phyloP scores from a whole-genome alignment of 805 yeast genomes.

The Allodekkera sacchari region DNA sequence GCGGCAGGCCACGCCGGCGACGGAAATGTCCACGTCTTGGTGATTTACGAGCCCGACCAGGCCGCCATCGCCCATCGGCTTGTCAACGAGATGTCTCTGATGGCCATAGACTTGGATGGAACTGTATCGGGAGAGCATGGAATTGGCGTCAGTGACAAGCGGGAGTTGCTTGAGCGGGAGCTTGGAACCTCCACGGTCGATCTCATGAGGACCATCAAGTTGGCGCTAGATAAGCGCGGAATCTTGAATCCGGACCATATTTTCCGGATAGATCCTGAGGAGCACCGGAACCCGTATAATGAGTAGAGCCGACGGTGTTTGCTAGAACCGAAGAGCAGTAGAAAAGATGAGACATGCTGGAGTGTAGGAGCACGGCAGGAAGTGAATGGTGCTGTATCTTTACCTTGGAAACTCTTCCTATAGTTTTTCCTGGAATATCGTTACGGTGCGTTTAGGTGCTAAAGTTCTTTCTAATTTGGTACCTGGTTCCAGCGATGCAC shows the following conservation, averaged over 20 bases:
- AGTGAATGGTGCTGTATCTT: too few species aligned
- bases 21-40: constrained; percentile 69
- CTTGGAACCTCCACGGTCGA: constrained; percentile 61
- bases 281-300: constrained; percentile 17
- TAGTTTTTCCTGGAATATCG: too few species aligned
- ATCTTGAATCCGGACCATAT: constrained; percentile 75
- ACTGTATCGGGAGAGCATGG: constrained; percentile 89
- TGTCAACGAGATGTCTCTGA: constrained; percentile 52
- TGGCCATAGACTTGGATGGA: constrained; percentile 67
- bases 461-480: too few species aligned
- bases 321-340: not conserved
- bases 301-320: not conserved
- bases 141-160: constrained; percentile 64
- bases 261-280: constrained; percentile 56
- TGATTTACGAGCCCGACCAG: constrained; percentile 49
- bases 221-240: constrained; percentile 66
- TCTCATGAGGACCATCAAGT: constrained; percentile 64
- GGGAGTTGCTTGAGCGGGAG: constrained; percentile 52
- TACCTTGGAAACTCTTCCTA: too few species aligned
- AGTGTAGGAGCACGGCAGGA: not conserved
- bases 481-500: too few species aligned
- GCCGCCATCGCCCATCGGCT: constrained; percentile 36
- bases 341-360: not conserved
- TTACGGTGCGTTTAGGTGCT: too few species aligned
- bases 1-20: constrained; percentile 80